Evolutionary conservation across 1,284 basidiomycete genomes (phyloP).

Genomic region (Trichosporon sp.): DNA sequence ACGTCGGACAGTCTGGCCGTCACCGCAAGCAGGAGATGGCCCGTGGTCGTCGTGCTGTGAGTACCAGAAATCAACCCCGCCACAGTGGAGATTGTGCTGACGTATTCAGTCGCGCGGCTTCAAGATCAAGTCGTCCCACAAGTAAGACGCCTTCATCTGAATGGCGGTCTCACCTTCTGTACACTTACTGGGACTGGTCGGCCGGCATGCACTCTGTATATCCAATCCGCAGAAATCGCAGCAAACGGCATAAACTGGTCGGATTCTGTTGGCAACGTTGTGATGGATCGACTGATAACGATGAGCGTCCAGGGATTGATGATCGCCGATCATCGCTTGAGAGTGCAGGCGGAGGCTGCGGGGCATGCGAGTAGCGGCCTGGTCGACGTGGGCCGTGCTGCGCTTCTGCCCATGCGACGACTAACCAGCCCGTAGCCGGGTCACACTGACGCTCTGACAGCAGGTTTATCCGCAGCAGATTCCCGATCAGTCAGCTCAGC

Average conservation of each 20-base stretch:
- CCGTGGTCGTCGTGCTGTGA: constrained; percentile 74
- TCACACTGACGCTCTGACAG: no score
- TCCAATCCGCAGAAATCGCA: background rate
- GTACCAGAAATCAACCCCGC: background rate
- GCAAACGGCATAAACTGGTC: background rate
- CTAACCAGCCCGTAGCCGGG: no score
- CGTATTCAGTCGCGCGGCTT: constrained; percentile 48
- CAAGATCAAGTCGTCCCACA: constrained; percentile 58
- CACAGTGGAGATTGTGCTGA: background rate
- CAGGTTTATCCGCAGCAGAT: no score
- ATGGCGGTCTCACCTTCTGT: constrained; percentile 5
- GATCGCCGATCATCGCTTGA: no score
- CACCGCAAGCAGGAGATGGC: constrained; percentile 80
- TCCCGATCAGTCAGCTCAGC: no score
- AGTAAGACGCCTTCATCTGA: constrained; percentile 40
- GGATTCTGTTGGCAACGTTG: background rate
- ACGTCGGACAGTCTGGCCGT: constrained; percentile 93
- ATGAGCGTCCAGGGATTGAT: background rate
- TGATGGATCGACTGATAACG: background rate
- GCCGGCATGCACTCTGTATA: constrained; percentile 14
- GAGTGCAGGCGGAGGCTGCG: no score
- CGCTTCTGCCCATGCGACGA: no score
- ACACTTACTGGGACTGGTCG: constrained; percentile 14
- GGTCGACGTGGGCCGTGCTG: no score
- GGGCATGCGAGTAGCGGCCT: no score